Evolutionary conservation across 805 yeast genomes (phyloP).

Genomic region (Saturnispora ahearnii): DNA sequence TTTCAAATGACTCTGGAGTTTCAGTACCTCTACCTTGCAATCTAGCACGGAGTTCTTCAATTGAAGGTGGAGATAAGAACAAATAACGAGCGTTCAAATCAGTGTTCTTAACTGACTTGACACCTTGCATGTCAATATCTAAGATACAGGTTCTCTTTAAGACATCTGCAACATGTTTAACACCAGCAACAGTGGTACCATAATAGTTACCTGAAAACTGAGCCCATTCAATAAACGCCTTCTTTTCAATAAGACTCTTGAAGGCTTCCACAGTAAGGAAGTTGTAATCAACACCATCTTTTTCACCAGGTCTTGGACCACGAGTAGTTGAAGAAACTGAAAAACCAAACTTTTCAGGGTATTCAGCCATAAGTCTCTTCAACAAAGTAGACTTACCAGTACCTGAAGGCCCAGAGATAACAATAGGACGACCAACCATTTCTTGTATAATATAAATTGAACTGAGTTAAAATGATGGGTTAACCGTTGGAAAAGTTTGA

Average conservation of each 20-base stretch:
- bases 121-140: conserved; percentile 99
- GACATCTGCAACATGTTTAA: conserved; percentile 54
- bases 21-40: conserved; percentile 91
- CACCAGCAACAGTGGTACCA: conserved; percentile 87
- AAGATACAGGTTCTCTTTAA: conserved; percentile 74
- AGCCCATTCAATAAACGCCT: conserved; percentile 93
- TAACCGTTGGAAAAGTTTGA: neutral
- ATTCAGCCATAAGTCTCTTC: conserved; percentile 83
- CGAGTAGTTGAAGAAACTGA: conserved; percentile 93
- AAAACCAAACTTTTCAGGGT: conserved; percentile 84
- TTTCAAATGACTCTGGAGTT: conserved; percentile 72
- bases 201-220: conserved; percentile 96
- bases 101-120: conserved; percentile 78
- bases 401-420: conserved; percentile 94
- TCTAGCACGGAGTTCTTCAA: conserved; percentile 67
- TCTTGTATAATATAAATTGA: neutral
- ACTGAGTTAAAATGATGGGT: neutral
- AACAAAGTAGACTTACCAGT: conserved; percentile 93
- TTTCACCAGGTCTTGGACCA: conserved; percentile 85
- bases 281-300: conserved; percentile 81
- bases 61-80: conserved; percentile 88
- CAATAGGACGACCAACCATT: conserved; percentile 61
- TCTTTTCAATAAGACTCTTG: conserved; percentile 61
- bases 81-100: conserved; percentile 76
- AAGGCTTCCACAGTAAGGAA: conserved; percentile 75